Evolutionary conservation across 148 eudicot genomes (phyloP), one percentile per base, ranked within the genome.

Genomic region (Arctostaphylos glauca): DNA sequence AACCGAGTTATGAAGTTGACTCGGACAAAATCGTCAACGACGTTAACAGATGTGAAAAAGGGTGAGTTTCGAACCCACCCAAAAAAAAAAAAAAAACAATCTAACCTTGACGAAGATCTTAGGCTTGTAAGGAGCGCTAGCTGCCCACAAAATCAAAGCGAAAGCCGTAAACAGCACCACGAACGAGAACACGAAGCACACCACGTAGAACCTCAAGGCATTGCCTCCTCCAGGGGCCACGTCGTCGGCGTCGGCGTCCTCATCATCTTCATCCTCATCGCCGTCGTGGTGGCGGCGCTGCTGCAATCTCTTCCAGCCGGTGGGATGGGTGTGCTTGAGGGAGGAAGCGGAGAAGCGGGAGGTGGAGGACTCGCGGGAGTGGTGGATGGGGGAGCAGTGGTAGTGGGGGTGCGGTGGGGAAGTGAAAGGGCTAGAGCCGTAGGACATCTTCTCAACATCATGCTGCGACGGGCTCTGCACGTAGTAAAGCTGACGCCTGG

Each of bases 301-400:
- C 46, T 85, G 81, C 49, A 91, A 73, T 80, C 88, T 75, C 80
- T 90, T 88, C 97, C 95, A 91, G 9, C 83, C 86, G 15, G 54
- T 31, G 21, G 80, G 54, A 64, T 67, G 41, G 4, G 38, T 66
- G 43, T 60, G 78, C 78, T 82, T 82, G 38, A 90, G 92, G 10
- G 89, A 18, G 16, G 96, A 86, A 58, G 93, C 93, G 5, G 96
- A 93, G 82, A 90, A 90, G 0, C 96, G 85, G 0, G 96, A 91
- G 19, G 92, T 90, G 55, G 97, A 95, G 5, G 95, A 92, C 74
- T 95, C 97, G 9, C 95, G 88, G 5, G 98, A 93, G 81, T 93
- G 97, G 88, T 93, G 98, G 5, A 92, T 87, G 2, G 94, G 95
- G 3, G 94, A 93, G 87, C 91, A 93, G 81, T 88, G 96, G 91